Percentiles rank a stretch among this genome's conserved stretches.
Evolutionary conservation across 352 stramenopile species (phyloP).

Genomic region (Globisporangium lucens): DNA sequence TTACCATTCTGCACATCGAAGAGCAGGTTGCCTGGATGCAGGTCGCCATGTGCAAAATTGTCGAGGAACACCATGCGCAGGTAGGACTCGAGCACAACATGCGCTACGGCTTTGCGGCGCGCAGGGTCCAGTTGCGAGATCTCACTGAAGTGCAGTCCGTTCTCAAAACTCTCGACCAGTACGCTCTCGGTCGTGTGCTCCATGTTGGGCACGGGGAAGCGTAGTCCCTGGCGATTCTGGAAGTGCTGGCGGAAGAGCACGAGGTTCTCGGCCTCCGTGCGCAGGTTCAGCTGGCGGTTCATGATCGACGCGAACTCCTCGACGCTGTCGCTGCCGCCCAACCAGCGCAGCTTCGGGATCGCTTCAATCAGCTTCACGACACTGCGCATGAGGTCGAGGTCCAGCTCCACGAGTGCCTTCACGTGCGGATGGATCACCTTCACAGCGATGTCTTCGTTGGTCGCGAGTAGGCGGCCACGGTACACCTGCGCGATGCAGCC

Average conservation of each 20-base stretch:
- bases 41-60: slow-evolving; percentile 93
- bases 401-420: slow-evolving; percentile 79
- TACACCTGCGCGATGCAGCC: slow-evolving; percentile 96
- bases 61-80: slow-evolving; percentile 95
- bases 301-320: slow-evolving; percentile 88
- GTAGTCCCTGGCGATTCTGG: slow-evolving; percentile 39
- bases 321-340: slow-evolving; percentile 77
- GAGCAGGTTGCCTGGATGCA: slow-evolving; percentile 92
- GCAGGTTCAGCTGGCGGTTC: slow-evolving; percentile 89
- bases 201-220: slow-evolving; percentile 75
- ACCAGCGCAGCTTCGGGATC: slow-evolving; percentile 57
- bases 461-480: slow-evolving; percentile 64
- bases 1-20: slow-evolving; percentile 38
- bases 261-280: slow-evolving; percentile 89
- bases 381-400: slow-evolving; percentile 80
- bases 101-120: slow-evolving; percentile 61
- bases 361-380: slow-evolving; percentile 64
- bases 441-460: slow-evolving; percentile 77
- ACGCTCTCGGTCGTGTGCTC: slow-evolving; percentile 78
- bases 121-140: slow-evolving; percentile 45
- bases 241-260: slow-evolving; percentile 80
- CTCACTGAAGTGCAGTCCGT: slow-evolving; percentile 73
- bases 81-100: slow-evolving; percentile 83
- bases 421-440: slow-evolving; percentile 94
- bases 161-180: slow-evolving; percentile 90